Evolutionary conservation across 2,329 filamentous ascomycete genomes (phyloP).

Genomic region (Endoconidiophora polonica): DNA sequence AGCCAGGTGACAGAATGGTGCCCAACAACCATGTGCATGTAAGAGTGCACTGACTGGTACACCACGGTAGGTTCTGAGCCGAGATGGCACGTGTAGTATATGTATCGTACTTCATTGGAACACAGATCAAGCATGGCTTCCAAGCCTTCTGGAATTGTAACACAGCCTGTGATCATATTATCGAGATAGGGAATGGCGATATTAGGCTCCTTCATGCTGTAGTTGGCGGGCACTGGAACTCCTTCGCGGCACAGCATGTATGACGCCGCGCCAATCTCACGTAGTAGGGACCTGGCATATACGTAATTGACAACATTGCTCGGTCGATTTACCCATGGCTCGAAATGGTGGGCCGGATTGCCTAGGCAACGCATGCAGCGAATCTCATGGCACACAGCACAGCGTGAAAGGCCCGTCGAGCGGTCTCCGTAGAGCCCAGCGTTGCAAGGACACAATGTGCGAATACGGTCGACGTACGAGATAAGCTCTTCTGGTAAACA

Average conservation of each 20-base stretch:
- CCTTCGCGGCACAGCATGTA: too few species aligned
- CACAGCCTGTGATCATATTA: neutral
- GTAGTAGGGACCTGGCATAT: too few species aligned
- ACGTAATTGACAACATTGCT: too few species aligned
- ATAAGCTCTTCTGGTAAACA: too few species aligned
- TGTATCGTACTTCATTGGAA: neutral
- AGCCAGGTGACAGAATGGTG: slow-evolving; percentile 11
- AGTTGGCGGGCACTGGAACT: too few species aligned
- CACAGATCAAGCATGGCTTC: slow-evolving; percentile 8
- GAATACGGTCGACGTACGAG: neutral
- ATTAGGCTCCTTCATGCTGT: neutral
- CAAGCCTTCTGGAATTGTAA: neutral
- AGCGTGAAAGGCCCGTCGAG: slow-evolving; percentile 16
- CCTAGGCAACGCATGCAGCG: slow-evolving; percentile 24
- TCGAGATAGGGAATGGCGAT: neutral
- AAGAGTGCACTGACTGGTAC: slow-evolving; percentile 2
- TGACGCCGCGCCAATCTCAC: too few species aligned
- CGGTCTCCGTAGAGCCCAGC: slow-evolving; percentile 19
- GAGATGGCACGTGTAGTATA: neutral
- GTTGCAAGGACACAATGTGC: slow-evolving; percentile 22
- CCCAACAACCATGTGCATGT: slow-evolving; percentile 11
- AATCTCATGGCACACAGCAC: slow-evolving; percentile 21
- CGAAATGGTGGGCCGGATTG: slow-evolving; percentile 21
- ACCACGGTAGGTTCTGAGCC: slow-evolving; percentile 1
- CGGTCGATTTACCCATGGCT: too few species aligned